A percentile compares a stretch with the other conserved stretches of the same genome.
These are phyloP conservation scores for Xylaria acuta DNA, from an alignment of 495 filamentous ascomycete genomes.

Conservation along the genomic window DNA sequence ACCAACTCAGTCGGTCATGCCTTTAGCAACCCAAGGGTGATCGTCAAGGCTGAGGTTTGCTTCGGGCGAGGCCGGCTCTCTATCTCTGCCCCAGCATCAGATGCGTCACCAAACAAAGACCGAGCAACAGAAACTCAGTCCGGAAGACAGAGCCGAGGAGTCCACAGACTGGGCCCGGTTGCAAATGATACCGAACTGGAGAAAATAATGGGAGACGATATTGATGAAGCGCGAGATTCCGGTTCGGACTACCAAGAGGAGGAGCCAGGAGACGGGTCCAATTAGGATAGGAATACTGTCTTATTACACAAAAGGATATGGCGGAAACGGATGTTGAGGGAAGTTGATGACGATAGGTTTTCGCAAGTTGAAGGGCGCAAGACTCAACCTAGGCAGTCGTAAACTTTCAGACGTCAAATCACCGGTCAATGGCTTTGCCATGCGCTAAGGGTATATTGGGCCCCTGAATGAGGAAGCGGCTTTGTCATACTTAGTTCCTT, in stretches of 20 bases:
- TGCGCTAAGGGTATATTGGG: background rate
- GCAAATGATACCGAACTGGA: background rate
- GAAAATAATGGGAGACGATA: background rate
- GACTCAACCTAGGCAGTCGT: background rate
- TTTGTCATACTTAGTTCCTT: background rate
- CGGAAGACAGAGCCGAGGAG: background rate
- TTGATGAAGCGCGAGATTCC: background rate
- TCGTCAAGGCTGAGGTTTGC: conserved; percentile 20
- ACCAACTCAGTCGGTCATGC: conserved; percentile 5
- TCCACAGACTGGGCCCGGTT: background rate
- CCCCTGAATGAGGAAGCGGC: background rate
- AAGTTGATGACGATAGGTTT: background rate
- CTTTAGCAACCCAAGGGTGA: background rate
- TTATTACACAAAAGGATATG: background rate
- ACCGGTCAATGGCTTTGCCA: background rate
- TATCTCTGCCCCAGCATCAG: background rate
- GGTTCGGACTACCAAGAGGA: background rate
- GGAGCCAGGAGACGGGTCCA: background rate
- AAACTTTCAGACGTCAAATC: background rate
- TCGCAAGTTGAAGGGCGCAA: background rate
- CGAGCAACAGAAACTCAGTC: background rate
- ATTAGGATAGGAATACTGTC: background rate
- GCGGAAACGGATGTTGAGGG: background rate
- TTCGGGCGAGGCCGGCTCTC: background rate
- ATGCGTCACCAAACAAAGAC: background rate